Evolutionary conservation across 495 filamentous ascomycete genomes (phyloP), one percentile per base, ranked within the genome.

Genomic region (Parachaetomium inaequale): DNA sequence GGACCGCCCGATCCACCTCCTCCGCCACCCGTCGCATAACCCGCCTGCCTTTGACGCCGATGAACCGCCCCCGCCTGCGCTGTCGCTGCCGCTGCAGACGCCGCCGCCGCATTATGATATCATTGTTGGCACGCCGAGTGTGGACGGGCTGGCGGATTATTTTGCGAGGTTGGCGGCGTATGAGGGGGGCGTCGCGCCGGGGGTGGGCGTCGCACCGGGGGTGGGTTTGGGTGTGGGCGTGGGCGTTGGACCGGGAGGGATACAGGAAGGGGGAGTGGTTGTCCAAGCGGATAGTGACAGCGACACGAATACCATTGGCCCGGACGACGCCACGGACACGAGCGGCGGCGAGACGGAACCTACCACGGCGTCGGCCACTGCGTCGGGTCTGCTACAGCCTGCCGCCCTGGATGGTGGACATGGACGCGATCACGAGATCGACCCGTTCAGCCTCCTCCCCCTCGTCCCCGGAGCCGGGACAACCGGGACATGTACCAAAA

Each of bases 41-140:
- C 94, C 94, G 1, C 94, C 94, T 0, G 82, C 93, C 0, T 98
- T 98, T 66, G 90, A 96, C 59, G 90, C 89, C 19, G 88, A 96
- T 10, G 82, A 87, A 17, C 89, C 93, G n/a, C 92, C 93, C 95
- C 79, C 25, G 72, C 75, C 12, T n/a, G n/a, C n/a, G n/a, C n/a
- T n/a, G n/a, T n/a, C n/a, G n/a, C 34, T 70, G 10, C 67, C 70
- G 21, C 71, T 94, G 36, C 74, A 90, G 58, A 96, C 92, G 0
- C 93, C 93, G 2, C 94, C 94, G 3, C 94, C 94, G 0, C 86
- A 88, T 55, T 98, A 98, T 64, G 91, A 93, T 19, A 78, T 79
- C 28, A 88, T 98, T 54, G 85, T 96, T n/a, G 89, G 88, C 40
- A 82, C 91, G 58, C 84, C 84, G n/a, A 86, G 86, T 57, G 82